Evolutionary conservation across 352 stramenopile genomes (phyloP).

Genomic region (Aphanomyces euteiches): DNA sequence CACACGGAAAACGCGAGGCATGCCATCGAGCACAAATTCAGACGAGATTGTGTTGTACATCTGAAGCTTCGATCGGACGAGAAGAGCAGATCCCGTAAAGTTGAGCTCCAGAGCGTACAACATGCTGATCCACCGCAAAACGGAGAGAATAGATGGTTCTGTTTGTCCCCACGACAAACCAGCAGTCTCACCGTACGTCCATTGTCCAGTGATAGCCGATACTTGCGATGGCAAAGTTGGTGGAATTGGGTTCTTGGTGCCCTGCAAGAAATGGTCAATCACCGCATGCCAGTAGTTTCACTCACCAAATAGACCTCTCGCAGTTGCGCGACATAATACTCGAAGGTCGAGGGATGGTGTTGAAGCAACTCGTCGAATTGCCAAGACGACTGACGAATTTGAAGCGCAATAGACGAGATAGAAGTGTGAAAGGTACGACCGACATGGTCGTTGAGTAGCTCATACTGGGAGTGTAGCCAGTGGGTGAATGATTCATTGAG

Average conservation of each 20-base stretch:
- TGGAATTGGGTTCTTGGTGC: not conserved
- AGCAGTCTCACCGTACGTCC: not conserved
- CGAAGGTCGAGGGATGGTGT: not conserved
- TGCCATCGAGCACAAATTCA: constrained; percentile 50
- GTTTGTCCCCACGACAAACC: not conserved
- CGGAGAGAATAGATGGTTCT: constrained; percentile 4
- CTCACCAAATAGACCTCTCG: constrained; percentile 22
- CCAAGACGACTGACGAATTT: not conserved
- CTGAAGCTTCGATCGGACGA: not conserved
- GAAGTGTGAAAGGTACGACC: not conserved
- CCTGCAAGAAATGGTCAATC: not conserved
- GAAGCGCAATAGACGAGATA: not conserved
- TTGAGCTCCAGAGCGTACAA: constrained; percentile 11
- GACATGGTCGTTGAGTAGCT: not conserved
- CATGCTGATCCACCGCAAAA: constrained; percentile 16
- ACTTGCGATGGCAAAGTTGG: not conserved
- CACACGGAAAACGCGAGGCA: constrained; percentile 55
- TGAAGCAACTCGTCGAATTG: not conserved
- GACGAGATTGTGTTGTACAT: constrained; percentile 22
- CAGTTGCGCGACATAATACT: constrained; percentile 24
- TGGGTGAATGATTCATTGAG: not conserved
- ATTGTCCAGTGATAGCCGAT: not conserved
- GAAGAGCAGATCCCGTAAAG: not conserved
- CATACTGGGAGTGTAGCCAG: not conserved
- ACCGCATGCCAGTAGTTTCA: no score